phyloP scores from a whole-genome alignment of 164 flowering plant genomes.

The Berberis vulgaris region DNA sequence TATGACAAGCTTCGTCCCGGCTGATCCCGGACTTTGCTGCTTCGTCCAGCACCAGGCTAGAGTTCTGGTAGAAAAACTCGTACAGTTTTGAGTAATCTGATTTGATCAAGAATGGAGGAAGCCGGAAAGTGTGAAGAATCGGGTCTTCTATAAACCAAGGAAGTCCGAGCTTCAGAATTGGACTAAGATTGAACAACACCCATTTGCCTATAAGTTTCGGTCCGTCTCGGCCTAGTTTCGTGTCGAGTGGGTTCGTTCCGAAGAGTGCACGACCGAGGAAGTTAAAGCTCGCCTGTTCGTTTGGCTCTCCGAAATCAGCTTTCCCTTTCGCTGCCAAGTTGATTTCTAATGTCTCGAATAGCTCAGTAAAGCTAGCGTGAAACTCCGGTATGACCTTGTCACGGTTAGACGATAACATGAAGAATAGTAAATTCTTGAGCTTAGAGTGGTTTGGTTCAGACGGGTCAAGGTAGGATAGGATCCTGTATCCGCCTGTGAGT shows the following conservation, averaged over 20 bases:
- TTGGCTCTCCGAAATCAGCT: conserved; percentile 1
- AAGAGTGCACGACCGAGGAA: conserved; percentile 9
- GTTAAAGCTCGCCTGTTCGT: conserved; percentile 14
- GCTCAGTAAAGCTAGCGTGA: not conserved
- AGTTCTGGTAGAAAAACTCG: conserved; percentile 12
- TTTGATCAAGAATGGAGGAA: conserved; percentile 14
- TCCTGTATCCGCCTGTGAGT: conserved; percentile 13
- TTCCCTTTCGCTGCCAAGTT: conserved; percentile 6
- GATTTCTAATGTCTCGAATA: conserved; percentile 12
- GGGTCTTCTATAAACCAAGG: conserved; percentile 20
- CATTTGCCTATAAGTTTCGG: conserved; percentile 10
- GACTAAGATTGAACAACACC: conserved; percentile 16
- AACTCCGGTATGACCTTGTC: conserved; percentile 15
- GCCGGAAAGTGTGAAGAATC: conserved; percentile 11
- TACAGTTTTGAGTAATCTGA: conserved; percentile 15
- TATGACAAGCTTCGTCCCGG: conserved; percentile 25
- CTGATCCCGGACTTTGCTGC: conserved; percentile 15
- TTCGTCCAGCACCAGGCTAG: conserved; percentile 12
- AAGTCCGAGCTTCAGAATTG: conserved; percentile 13
- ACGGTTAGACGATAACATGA: conserved; percentile 6
- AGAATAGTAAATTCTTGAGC: conserved; percentile 12
- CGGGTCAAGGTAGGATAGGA: conserved; percentile 13
- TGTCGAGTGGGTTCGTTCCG: conserved; percentile 12
- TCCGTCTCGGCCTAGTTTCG: conserved; percentile 11
- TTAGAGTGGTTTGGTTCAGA: conserved; percentile 15